Evolutionary conservation across 1,284 basidiomycete species (phyloP), one percentile per base, ranked within the genome.

Genomic region (Irpex rosettiformis): DNA sequence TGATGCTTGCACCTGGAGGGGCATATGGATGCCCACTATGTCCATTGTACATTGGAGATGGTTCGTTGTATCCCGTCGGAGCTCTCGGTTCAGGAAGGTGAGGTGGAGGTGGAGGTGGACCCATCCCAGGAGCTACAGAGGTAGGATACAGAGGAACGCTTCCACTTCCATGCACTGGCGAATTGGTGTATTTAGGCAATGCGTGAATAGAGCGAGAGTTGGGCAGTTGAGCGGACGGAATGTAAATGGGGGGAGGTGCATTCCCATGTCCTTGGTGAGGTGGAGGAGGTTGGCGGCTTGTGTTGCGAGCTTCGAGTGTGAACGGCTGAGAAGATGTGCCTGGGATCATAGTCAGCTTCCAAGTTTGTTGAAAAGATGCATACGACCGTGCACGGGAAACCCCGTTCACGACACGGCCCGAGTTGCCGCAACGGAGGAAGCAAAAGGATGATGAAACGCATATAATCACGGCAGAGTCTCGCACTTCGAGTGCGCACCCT

Each of bases 31-130:
- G 58, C 1, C 62, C 62, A 37, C 64, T 66, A 63, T 62, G 58
- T 2, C 62, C 63, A 40, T 64, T 66, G 63, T 72, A 73, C 69
- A 73, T 72, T 7, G 67, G 61, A 2, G 71, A 69, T 0, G 68
- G 71, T 45, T 73, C 72, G 42, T 65, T 63, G 30, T 66, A 56
- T 33, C 56, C 51, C 13, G 60, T 61, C 4, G 61, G 67, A 11
- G 30, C 59, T n/a, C 59, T 40, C 18, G 56, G 59, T 60, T 43
- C 53, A 60, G 53, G 62, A 42, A 40, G 57, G 29, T 42, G 60
- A 45, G 25, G 18, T 8, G 43, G 43, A 13, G 43, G 43, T 7
- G 6, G 48, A 51, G 48, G 65, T 0, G 64, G 59, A 13, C 62
- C 62, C 29, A 67, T 57, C 16, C 66, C 62, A 24, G 71, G 67